Conservation (phyloP, 306 rosid species). For the Delonix regia region DNA sequence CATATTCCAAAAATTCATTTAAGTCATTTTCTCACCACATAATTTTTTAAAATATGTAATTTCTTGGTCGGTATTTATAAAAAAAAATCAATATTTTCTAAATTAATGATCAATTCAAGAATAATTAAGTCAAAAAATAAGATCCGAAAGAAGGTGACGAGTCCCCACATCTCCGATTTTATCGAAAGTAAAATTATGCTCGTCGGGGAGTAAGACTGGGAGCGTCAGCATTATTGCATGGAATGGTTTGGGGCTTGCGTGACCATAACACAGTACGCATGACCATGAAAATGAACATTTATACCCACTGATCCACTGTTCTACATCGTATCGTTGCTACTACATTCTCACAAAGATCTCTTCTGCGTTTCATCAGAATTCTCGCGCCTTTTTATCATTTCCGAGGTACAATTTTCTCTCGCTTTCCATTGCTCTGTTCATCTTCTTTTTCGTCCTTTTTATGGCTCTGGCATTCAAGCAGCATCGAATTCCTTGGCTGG, state of each 20-base stretch:
- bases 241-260: neutral
- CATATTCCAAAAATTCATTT: too few species aligned
- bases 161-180: neutral
- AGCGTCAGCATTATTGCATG: neutral
- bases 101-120: too few species aligned
- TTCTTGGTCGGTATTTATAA: too few species aligned
- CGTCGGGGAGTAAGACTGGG: neutral
- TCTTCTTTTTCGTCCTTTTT: neutral
- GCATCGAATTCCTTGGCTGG: neutral
- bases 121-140: neutral
- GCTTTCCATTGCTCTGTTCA: neutral
- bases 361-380: conserved; percentile 2
- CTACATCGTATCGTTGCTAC: neutral
- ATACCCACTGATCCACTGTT: conserved; percentile 21
- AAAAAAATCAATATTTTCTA: too few species aligned
- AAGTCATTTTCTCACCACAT: too few species aligned
- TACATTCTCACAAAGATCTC: conserved; percentile 43
- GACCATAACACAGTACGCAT: neutral
- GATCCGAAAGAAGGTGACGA: neutral
- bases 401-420: neutral
- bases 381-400: neutral
- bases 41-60: too few species aligned
- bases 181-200: neutral
- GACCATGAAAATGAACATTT: neutral
- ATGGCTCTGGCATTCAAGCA: neutral